Evolutionary conservation across 192 early-diverging fungal genomes (phyloP), one percentile per base, ranked within the genome.

Genomic region (Gryganskiella cystojenkinii): DNA sequence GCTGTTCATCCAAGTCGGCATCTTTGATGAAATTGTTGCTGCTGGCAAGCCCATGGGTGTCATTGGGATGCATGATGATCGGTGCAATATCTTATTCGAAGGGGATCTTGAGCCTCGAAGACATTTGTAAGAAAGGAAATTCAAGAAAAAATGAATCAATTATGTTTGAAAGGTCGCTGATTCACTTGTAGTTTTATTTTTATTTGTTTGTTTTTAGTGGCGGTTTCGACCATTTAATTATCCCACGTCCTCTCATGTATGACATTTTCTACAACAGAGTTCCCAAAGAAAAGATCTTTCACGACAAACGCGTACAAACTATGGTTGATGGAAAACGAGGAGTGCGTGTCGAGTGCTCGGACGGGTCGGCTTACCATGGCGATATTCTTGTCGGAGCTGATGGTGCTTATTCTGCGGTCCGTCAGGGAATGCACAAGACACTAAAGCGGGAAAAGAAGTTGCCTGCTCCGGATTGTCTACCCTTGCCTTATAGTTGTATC

Each of bases 351-450:
- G 46, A 42, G 14, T 52, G 42, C 5, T 46, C 45, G 14, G 61
- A 71, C 25, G 50, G 50, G 6, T 33, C 37, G n/a, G 42, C 27
- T 17, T 71, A 56, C 22, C 19, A 61, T 46, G 69, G 60, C 4
- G 59, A 62, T 15, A 63, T 71, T 20, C 40, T 71, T 1, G 43
- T 71, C 33, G 69, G 69, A 55, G 69, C 69, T 25, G 69, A 71
- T 33, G 69, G 69, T 15, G 69, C 58, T 9, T 71, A 61, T 40
- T 52, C 46, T 19, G 30, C 31, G 4, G 52, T 63, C 14, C 69
- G 69, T 15, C 69, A 73, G 52, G 5, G 43, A 5, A 24, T 60
- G 58, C 45, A 60, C 43, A 44, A 60, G 42, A 14, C 33, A 6
- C 15, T 57, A 17, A 33, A 57, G 20, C n/a, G 19, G n/a, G 30